Evolutionary conservation across 805 yeast genomes (phyloP), one percentile per base, ranked within the genome.

Genomic region (Starmerella stigmatis): DNA sequence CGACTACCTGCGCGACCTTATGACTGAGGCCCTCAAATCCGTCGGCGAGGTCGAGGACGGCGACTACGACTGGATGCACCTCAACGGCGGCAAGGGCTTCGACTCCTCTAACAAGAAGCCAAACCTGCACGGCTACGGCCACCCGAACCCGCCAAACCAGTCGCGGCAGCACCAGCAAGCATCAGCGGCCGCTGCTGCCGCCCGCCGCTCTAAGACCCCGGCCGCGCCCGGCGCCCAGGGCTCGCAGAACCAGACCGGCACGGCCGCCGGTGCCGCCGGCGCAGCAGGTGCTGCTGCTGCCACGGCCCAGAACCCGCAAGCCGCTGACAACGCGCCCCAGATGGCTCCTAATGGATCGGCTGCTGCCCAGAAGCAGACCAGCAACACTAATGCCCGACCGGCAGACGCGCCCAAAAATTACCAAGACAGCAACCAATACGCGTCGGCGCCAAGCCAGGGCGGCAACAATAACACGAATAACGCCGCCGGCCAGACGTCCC

Each of bases 51-150:
- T 64, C 29, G 81, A 78, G 42, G 96, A 92, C 65, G 94, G 84
- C 37, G 88, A 84, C 59, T 92, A 86, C 65, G 98, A 92, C 69
- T 92, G 98, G 98, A 85, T 86, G 95, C 83, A 81, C 58, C 71
- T 92, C 56, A 92, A 92, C 62, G 85, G 83, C 46, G 97, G 97
- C 49, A 79, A 80, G 63, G 97, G 97, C 44, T 89, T 96, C 95
- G 97, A 92, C 66, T 75, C 84, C 16, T 76, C 81, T 51, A 86
- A 86, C 65, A 86, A 86, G 63, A 88, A 88, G 64, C 94, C 96
- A 44, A 88, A 88, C 60, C 68, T 88, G 52, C 96, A 88, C 64
- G 97, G 97, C 34, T 88, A 88, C 63, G 96, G 96, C 28, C 92
- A 86, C 63, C 95, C 96, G 51, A 96, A 57, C 39, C 58, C 60